These are phyloP conservation scores for Talaromyces sp. DNA, from an alignment of 2,329 filamentous ascomycete species.

Conservation along the genomic window DNA sequence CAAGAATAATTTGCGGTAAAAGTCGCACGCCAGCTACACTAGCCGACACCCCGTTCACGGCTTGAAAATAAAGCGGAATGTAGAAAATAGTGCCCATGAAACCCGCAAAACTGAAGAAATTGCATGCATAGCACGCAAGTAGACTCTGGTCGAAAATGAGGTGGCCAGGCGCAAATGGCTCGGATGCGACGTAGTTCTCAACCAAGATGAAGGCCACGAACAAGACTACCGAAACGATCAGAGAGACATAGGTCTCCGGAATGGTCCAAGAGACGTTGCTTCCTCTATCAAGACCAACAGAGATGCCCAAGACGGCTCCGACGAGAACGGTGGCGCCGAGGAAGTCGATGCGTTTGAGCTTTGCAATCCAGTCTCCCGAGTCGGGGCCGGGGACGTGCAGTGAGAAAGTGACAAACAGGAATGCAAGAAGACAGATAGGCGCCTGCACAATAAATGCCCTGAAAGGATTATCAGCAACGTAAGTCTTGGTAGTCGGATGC, in stretches of 20 bases:
- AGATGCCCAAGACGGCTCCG: constrained; percentile 61
- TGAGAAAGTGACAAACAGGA: constrained; percentile 60
- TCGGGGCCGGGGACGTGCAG: constrained; percentile 60
- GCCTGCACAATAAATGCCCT: constrained; percentile 66
- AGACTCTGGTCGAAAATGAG: constrained; percentile 67
- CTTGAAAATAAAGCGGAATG: constrained; percentile 75
- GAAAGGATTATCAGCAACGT: neutral
- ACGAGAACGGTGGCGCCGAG: constrained; percentile 66
- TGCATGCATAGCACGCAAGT: constrained; percentile 65
- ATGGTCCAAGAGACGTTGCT: constrained; percentile 68
- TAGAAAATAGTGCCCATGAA: constrained; percentile 64
- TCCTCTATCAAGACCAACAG: constrained; percentile 69
- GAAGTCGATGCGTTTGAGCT: constrained; percentile 69
- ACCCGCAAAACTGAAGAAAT: constrained; percentile 67
- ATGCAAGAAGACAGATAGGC: constrained; percentile 65
- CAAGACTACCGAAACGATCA: constrained; percentile 55
- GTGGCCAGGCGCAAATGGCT: constrained; percentile 72
- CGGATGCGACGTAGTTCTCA: constrained; percentile 63
- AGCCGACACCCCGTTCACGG: constrained; percentile 62
- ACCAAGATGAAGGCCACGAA: constrained; percentile 66
- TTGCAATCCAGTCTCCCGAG: constrained; percentile 61
- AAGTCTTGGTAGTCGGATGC: neutral
- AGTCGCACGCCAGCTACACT: constrained; percentile 63
- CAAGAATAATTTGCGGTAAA: constrained; percentile 61
- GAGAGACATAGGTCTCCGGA: constrained; percentile 55